Conservation (phyloP, 2,329 filamentous ascomycete genomes). For the Tolypocladium ophioglossoides region DNA sequence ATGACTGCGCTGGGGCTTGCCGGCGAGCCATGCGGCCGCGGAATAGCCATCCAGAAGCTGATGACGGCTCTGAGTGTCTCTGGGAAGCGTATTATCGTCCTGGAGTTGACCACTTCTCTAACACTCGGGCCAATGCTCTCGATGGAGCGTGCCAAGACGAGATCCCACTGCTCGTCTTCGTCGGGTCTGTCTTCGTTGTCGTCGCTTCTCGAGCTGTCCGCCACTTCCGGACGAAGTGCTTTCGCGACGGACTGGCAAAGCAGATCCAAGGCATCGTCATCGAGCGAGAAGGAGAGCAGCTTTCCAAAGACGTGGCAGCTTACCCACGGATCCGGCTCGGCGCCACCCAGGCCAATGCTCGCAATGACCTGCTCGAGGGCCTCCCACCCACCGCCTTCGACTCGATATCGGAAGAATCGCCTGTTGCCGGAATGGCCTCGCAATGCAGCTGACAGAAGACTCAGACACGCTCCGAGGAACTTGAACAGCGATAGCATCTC, state of each 20-base stretch:
- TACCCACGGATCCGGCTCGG: slow-evolving; percentile 57
- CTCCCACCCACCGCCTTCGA: slow-evolving; percentile 70
- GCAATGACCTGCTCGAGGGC: slow-evolving; percentile 63
- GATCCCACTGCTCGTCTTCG: slow-evolving; percentile 26
- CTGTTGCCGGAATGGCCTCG: slow-evolving; percentile 75
- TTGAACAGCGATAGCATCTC: slow-evolving; percentile 58
- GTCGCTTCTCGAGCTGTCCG: slow-evolving; percentile 5
- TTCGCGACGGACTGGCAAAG: slow-evolving; percentile 49
- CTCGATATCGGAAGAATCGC: slow-evolving; percentile 70
- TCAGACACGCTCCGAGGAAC: slow-evolving; percentile 60
- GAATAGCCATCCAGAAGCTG: slow-evolving; percentile 53
- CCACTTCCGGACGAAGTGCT: slow-evolving; percentile 20
- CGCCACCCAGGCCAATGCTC: slow-evolving; percentile 53
- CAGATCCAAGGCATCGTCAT: slow-evolving; percentile 62
- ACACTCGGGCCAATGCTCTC: slow-evolving; percentile 30
- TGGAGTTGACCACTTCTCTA: slow-evolving; percentile 36
- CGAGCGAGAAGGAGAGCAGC: slow-evolving; percentile 69
- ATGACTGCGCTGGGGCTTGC: slow-evolving; percentile 48
- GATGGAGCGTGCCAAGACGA: slow-evolving; percentile 24
- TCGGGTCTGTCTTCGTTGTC: slow-evolving; percentile 11
- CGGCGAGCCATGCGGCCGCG: slow-evolving; percentile 30
- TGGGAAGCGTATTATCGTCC: slow-evolving; percentile 45
- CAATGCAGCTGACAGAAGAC: slow-evolving; percentile 65
- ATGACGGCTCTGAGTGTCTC: slow-evolving; percentile 54
- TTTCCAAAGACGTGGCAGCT: slow-evolving; percentile 70